Base-by-base conservation (phyloP, 2,329 filamentous ascomycete genomes). In the Monosporascus sp. region DNA sequence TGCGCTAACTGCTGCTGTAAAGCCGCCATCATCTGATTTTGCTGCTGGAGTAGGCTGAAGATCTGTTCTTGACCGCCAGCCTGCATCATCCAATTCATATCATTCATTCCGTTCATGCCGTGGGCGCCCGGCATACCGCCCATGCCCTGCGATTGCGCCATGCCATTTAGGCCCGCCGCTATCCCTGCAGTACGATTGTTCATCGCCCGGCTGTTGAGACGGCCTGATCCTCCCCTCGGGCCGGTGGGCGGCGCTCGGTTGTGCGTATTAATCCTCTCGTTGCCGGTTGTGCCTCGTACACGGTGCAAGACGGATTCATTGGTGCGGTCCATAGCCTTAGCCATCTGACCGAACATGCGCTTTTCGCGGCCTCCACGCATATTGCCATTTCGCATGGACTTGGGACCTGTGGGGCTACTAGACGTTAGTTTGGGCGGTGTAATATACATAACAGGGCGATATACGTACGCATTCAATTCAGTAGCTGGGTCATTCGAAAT, bases 321-420 rank as follows among this genome's bases (percentile, higher is more conserved):
- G 37, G 80, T 78, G 57, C 93, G 86, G 63, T 95, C 90, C 83
- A 96, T 86, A 15, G 86, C 84, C 65, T 89, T 89, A 67, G 87
- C 85, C 67, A 95, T 82, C 62, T 97, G 91, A 49, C 91, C 90
- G 53, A 97, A 78, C 78, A 97, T 85, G 57, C 90, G 85, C 69
- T 91, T 91, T 55, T 89, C 88, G 60, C 89, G 85, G 51, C 83
- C 76, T 52, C 65, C 65, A 49, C 80, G 78, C 61, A 78, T 72
- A 51, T 67, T 72, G 51, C 68, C 67, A 62, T 75, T 82, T 65
- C 94, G 88, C 91, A 97, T 96, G 37, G 92, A 91, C 70, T 92
- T 94, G 18, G 94, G 94, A 53, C 93, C 94, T 50, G 91, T 97
- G 9, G 94, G 94, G 66, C 93, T 97, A 65, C 55, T 31, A 35